Percentiles rank a stretch among this genome's conserved stretches.
These are phyloP conservation scores for Aotearoamyces nothofagi DNA, from an alignment of 2,329 filamentous ascomycete genomes.

Conservation along the genomic window DNA sequence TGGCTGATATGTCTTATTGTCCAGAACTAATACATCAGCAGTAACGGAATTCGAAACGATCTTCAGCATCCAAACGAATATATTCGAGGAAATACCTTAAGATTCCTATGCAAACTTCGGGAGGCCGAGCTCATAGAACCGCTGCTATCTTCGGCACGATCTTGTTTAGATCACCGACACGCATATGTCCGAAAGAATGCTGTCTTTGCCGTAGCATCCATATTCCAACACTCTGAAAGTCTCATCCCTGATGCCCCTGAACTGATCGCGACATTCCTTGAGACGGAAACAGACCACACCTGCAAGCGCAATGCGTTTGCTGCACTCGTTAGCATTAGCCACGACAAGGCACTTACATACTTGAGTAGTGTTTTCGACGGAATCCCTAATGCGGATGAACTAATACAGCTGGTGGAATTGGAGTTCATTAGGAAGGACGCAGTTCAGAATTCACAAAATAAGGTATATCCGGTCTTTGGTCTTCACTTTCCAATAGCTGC, in stretches of 20 bases:
- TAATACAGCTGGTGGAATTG: constrained; percentile 83
- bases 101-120: constrained; percentile 91
- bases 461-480: constrained; percentile 35
- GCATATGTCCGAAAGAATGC: constrained; percentile 98
- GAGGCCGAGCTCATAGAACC: constrained; percentile 95
- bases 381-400: constrained; percentile 85
- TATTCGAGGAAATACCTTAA: constrained; percentile 92
- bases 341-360: constrained; percentile 82
- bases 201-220: constrained; percentile 85
- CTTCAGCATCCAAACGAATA: constrained; percentile 97
- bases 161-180: constrained; percentile 89
- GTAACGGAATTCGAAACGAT: constrained; percentile 96
- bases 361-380: constrained; percentile 82
- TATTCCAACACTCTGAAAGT: constrained; percentile 77
- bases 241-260: constrained; percentile 94
- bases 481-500: too few species aligned
- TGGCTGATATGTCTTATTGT: constrained; percentile 1
- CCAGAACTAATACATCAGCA: constrained; percentile 22
- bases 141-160: constrained; percentile 78
- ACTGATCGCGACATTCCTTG: constrained; percentile 77
- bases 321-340: constrained; percentile 77
- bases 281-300: constrained; percentile 80
- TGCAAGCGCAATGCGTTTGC: constrained; percentile 98
- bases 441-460: constrained; percentile 86
- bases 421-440: constrained; percentile 98